Evolutionary conservation across 1,284 basidiomycete genomes (phyloP).

Genomic region (Cryptococcus floricola): DNA sequence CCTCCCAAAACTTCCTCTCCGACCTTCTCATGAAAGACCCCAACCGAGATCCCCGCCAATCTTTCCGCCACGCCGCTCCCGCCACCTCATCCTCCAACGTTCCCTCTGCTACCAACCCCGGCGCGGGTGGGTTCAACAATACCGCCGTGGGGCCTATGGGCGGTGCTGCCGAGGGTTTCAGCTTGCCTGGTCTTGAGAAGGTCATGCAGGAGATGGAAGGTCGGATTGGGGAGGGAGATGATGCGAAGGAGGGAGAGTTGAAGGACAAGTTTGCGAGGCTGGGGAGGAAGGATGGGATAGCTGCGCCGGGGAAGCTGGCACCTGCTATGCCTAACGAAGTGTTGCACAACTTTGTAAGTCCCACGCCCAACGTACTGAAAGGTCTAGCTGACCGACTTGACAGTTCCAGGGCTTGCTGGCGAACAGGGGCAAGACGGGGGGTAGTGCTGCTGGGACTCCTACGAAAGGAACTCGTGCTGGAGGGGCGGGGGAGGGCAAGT

Average conservation of each 20-base stretch:
- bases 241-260: slow-evolving; percentile 21
- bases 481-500: no score
- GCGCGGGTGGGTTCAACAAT: background rate
- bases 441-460: no score
- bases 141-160: slow-evolving; percentile 67
- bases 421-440: no score
- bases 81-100: no score
- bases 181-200: slow-evolving; percentile 75
- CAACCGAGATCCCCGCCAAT: slow-evolving; percentile 78
- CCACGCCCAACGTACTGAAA: background rate
- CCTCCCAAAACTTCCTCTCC: slow-evolving; percentile 81
- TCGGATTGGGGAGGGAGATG: slow-evolving; percentile 34
- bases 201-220: slow-evolving; percentile 81
- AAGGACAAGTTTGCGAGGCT: slow-evolving; percentile 42
- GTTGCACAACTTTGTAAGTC: slow-evolving; percentile 47
- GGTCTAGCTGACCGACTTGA: slow-evolving; percentile 44
- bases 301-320: background rate
- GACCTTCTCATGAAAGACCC: slow-evolving; percentile 83
- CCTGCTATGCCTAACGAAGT: slow-evolving; percentile 42
- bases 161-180: slow-evolving; percentile 63
- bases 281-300: slow-evolving; percentile 2
- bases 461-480: no score
- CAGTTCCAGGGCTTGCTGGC: slow-evolving; percentile 22
- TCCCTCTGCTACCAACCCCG: background rate
- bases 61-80: slow-evolving; percentile 65